Percentiles rank a stretch among this genome's conserved stretches.
phyloP scores from a whole-genome alignment of 345 rosid species.

The Brassica rapa region DNA sequence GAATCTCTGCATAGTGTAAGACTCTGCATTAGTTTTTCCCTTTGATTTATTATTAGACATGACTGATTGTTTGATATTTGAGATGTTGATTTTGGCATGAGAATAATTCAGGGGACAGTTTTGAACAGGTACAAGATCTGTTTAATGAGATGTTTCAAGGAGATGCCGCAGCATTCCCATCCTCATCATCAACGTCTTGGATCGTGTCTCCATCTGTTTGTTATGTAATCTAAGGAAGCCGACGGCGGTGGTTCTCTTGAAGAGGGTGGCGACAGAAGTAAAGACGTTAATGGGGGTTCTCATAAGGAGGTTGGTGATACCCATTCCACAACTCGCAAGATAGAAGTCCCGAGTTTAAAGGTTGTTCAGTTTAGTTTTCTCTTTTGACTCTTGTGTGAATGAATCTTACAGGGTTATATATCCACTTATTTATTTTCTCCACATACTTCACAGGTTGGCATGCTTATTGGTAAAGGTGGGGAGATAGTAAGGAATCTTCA shows the following conservation, averaged over 20 bases:
- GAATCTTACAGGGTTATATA: background rate
- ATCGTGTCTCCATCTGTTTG: background rate
- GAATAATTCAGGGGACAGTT: too few relatives aligned
- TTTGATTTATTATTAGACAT: background rate
- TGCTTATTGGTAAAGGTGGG: slow-evolving; percentile 89
- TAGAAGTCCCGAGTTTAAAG: slow-evolving; percentile 88
- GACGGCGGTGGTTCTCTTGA: slow-evolving; percentile 26
- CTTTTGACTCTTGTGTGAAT: background rate
- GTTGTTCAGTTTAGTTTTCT: slow-evolving; percentile 33
- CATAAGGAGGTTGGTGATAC: slow-evolving; percentile 30
- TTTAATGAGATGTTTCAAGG: background rate
- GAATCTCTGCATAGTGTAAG: background rate
- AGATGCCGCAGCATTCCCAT: background rate
- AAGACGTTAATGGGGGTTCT: slow-evolving; percentile 26
- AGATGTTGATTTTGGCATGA: background rate
- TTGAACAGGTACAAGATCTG: background rate
- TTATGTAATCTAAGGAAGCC: slow-evolving; percentile 2
- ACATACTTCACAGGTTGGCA: slow-evolving; percentile 66
- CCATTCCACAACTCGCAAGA: slow-evolving; percentile 45
- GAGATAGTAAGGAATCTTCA: slow-evolving; percentile 80
- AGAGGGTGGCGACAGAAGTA: slow-evolving; percentile 34
- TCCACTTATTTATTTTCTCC: background rate
- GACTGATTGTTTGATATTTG: background rate
- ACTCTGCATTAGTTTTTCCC: background rate
- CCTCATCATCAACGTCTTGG: background rate